These are phyloP conservation scores for Celoporthe dispersa DNA, from an alignment of 2,329 filamentous ascomycete genomes.

Conservation along the genomic window DNA sequence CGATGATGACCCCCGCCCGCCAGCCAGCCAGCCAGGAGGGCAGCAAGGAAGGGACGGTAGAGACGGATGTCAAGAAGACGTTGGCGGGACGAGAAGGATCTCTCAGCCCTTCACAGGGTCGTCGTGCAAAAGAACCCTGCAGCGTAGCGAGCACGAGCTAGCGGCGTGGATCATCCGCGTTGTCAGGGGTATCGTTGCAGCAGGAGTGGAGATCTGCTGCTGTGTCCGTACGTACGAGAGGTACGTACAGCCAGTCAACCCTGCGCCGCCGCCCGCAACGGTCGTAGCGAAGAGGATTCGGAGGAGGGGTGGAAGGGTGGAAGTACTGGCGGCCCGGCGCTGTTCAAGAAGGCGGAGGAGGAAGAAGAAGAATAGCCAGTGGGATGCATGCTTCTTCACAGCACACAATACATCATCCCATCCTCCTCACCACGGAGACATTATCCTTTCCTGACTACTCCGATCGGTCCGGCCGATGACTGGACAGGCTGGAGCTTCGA, in stretches of 20 bases:
- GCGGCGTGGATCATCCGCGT: not conserved
- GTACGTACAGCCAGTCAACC: not conserved
- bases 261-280: not conserved
- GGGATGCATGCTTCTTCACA: not conserved
- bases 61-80: not conserved
- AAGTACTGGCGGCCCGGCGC: not conserved
- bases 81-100: conserved; percentile 26
- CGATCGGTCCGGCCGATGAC: not conserved
- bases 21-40: not conserved
- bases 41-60: not conserved
- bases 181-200: conserved; percentile 3
- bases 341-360: not conserved
- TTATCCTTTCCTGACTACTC: not conserved
- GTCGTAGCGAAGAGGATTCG: not conserved
- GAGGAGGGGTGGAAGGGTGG: not conserved
- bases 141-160: not conserved
- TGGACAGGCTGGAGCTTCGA: not conserved
- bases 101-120: conserved; percentile 16
- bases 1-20: not conserved
- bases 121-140: conserved; percentile 4
- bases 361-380: not conserved
- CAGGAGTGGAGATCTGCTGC: conserved; percentile 4
- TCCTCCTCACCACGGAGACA: no score
- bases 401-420: no score
- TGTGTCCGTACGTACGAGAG: not conserved